phyloP scores from a whole-genome alignment of 495 filamentous ascomycete species.

The Penicillium pulvis region DNA sequence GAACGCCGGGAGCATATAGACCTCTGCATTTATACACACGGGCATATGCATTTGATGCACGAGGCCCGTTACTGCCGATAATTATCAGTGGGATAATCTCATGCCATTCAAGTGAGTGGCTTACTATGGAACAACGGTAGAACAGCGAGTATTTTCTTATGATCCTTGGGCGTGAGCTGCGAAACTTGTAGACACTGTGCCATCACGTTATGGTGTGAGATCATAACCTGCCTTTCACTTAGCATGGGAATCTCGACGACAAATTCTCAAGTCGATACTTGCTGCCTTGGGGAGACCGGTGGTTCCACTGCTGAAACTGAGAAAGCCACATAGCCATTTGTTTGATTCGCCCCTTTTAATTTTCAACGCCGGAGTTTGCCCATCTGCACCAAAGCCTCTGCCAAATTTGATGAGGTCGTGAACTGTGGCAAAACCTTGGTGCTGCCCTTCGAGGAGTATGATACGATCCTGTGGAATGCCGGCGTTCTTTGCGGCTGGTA shows the following conservation, averaged over 20 bases:
- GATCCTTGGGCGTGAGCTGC: constrained; percentile 46
- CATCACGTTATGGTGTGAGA: constrained; percentile 64
- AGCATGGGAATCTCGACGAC: neutral
- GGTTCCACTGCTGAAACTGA: constrained; percentile 54
- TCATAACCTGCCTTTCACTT: constrained; percentile 51
- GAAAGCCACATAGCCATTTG: constrained; percentile 55
- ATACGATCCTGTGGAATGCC: constrained; percentile 53
- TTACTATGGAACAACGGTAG: constrained; percentile 56
- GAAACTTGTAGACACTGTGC: constrained; percentile 61
- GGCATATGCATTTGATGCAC: constrained; percentile 63
- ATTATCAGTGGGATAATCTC: constrained; percentile 2
- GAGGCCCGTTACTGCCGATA: constrained; percentile 50
- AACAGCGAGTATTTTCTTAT: constrained; percentile 53
- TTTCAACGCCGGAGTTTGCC: constrained; percentile 44
- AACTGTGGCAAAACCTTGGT: constrained; percentile 50
- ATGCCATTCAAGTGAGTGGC: neutral
- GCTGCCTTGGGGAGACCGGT: constrained; percentile 34
- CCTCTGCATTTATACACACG: constrained; percentile 55
- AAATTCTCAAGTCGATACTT: constrained; percentile 9
- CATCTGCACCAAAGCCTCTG: constrained; percentile 27
- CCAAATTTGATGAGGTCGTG: constrained; percentile 52
- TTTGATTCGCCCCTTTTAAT: constrained; percentile 54
- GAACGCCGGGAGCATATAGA: constrained; percentile 62
- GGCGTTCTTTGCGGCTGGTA: constrained; percentile 51
- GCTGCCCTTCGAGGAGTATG: constrained; percentile 56